These are phyloP conservation scores for Stephania japonica DNA, from an alignment of 164 flowering plant species.

Conservation along the genomic window DNA sequence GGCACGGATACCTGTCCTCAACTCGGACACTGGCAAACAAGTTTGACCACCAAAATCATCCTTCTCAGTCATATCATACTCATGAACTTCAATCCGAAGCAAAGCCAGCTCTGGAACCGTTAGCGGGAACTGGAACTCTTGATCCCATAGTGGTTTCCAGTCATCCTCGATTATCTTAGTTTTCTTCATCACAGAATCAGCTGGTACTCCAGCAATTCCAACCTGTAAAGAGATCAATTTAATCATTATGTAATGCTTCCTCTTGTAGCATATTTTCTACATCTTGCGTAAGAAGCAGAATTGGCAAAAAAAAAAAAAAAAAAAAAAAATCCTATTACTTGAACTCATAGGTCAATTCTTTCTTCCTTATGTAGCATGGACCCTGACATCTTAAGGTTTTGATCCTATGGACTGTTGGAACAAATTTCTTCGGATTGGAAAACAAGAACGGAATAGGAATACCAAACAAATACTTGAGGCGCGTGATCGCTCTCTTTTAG, in stretches of 20 bases:
- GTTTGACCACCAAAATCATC: conserved; percentile 54
- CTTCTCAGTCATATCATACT: conserved; percentile 36
- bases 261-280: no score
- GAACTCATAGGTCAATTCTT: no score
- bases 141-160: conserved; percentile 46
- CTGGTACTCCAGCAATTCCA: conserved; percentile 47
- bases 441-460: no score
- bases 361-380: no score
- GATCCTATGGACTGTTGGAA: no score
- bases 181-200: conserved; percentile 33
- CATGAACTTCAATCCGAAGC: conserved; percentile 45
- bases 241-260: neutral
- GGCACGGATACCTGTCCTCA: conserved; percentile 47
- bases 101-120: conserved; percentile 50
- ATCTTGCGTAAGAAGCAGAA: no score
- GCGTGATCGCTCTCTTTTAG: no score
- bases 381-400: no score
- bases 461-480: no score
- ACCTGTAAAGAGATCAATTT: conserved; percentile 21
- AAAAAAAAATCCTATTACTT: no score
- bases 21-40: conserved; percentile 43
- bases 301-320: no score
- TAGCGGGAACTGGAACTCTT: conserved; percentile 38
- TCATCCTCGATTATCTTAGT: conserved; percentile 32
- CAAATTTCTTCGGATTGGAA: no score